These are phyloP conservation scores for Castanea mollissima DNA, from an alignment of 306 rosid genomes.

Conservation along the genomic window DNA sequence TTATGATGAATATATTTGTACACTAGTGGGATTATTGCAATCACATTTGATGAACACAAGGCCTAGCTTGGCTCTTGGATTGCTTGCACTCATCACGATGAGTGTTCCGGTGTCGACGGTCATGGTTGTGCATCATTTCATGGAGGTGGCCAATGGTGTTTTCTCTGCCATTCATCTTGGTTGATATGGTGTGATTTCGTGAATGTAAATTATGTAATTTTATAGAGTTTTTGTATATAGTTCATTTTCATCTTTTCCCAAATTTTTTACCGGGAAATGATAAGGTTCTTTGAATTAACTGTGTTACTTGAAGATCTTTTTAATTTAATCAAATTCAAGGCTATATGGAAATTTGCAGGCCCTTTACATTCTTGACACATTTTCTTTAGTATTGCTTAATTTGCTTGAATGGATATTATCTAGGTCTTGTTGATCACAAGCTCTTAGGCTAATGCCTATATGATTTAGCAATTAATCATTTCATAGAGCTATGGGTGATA, in stretches of 20 bases:
- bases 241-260: not conserved
- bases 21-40: slow-evolving; percentile 24
- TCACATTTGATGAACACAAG: slow-evolving; percentile 28
- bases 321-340: not conserved
- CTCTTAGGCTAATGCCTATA: too few species aligned
- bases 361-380: not conserved
- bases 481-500: too few species aligned
- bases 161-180: slow-evolving; percentile 15
- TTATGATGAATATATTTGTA: slow-evolving; percentile 26
- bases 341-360: not conserved
- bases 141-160: slow-evolving; percentile 20
- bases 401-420: too few species aligned
- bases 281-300: not conserved
- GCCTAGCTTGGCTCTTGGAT: slow-evolving; percentile 31
- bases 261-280: not conserved
- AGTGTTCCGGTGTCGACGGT: slow-evolving; percentile 7
- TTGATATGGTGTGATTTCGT: not conserved
- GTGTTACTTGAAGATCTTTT: not conserved
- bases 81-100: slow-evolving; percentile 11
- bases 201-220: not conserved
- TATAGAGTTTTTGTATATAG: not conserved
- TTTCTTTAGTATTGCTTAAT: too few species aligned
- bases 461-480: too few species aligned
- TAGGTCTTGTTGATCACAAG: too few species aligned
- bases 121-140: slow-evolving; percentile 9